These are phyloP conservation scores for Plasmodium relictum DNA, from an alignment of 169 alveolate species.

Conservation along the genomic window DNA sequence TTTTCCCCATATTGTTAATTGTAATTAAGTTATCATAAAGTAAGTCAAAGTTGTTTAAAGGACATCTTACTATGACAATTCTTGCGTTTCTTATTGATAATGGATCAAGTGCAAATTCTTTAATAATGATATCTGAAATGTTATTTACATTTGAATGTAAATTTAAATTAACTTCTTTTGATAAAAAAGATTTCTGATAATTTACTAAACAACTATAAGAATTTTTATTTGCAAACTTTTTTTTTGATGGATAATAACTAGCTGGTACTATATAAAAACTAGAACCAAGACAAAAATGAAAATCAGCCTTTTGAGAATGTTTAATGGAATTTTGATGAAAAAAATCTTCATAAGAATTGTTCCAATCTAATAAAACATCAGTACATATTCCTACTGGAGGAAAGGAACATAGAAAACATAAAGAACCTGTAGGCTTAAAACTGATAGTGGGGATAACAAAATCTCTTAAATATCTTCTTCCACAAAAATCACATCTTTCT, in stretches of 20 bases:
- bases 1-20: constrained; percentile 2
- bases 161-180: constrained; percentile 81
- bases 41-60: constrained; percentile 25
- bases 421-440: constrained; percentile 88
- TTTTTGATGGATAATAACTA: constrained; percentile 86
- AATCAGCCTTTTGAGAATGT: constrained; percentile 84
- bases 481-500: constrained; percentile 89
- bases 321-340: constrained; percentile 80
- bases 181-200: constrained; percentile 87
- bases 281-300: constrained; percentile 88
- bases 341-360: constrained; percentile 86
- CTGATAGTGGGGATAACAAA: constrained; percentile 88
- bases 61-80: constrained; percentile 59
- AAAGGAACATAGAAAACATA: constrained; percentile 87
- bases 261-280: constrained; percentile 90
- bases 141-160: constrained; percentile 86
- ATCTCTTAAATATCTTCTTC: constrained; percentile 85
- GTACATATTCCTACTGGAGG: constrained; percentile 90
- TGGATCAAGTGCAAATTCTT: constrained; percentile 64
- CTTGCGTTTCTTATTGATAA: constrained; percentile 39
- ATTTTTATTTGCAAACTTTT: constrained; percentile 79
- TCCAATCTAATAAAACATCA: constrained; percentile 91
- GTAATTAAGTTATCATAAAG: constrained; percentile 22
- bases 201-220: constrained; percentile 85
- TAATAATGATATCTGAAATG: constrained; percentile 58